These are phyloP conservation scores for Penicillium canariense DNA, from an alignment of 495 filamentous ascomycete genomes.

Conservation along the genomic window DNA sequence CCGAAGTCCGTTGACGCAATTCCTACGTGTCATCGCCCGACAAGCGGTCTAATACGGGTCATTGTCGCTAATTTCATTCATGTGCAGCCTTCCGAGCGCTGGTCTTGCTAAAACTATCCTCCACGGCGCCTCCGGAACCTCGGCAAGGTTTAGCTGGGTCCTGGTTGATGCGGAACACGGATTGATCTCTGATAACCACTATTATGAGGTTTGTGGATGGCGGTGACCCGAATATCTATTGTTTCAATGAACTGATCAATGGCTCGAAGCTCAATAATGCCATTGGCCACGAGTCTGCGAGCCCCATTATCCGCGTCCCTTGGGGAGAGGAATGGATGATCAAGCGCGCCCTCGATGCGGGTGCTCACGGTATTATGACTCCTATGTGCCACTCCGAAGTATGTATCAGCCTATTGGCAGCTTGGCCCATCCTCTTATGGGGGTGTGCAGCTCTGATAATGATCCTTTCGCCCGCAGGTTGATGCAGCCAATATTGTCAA, in stretches of 20 bases:
- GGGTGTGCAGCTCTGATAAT: not conserved
- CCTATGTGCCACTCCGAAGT: slow-evolving; percentile 40
- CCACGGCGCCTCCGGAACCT: slow-evolving; percentile 27
- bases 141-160: slow-evolving; percentile 56
- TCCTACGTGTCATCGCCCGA: not conserved
- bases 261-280: slow-evolving; percentile 39
- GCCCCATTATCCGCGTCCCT: slow-evolving; percentile 66
- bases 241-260: not conserved
- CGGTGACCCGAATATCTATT: not conserved
- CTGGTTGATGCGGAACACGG: slow-evolving; percentile 81
- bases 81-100: slow-evolving; percentile 32
- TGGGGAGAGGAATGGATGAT: slow-evolving; percentile 69
- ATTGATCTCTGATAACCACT: slow-evolving; percentile 47
- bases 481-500: slow-evolving; percentile 60
- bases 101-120: slow-evolving; percentile 37
- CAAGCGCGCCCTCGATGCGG: slow-evolving; percentile 69
- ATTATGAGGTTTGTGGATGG: slow-evolving; percentile 31
- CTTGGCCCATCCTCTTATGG: too few relatives aligned
- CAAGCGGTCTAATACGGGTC: not conserved
- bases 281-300: slow-evolving; percentile 62
- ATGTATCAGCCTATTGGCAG: not conserved
- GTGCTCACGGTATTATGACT: slow-evolving; percentile 61
- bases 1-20: not conserved
- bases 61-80: not conserved
- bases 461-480: slow-evolving; percentile 22